These are phyloP conservation scores for Senna siamea DNA, from an alignment of 306 rosid species.

Conservation along the genomic window DNA sequence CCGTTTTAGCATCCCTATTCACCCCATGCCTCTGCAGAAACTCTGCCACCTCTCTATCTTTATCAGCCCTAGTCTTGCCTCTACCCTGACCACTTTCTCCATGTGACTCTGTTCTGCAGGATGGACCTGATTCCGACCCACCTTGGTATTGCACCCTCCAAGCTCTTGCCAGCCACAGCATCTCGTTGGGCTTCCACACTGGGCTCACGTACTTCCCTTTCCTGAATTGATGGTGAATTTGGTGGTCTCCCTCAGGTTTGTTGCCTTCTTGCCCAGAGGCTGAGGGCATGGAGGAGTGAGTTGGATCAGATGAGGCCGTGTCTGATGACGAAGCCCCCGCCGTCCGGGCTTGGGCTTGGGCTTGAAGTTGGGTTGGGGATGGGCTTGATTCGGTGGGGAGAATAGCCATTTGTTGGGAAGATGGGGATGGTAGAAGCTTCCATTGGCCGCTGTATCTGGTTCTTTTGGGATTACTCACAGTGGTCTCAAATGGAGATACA, in stretches of 20 bases:
- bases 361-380: constrained; percentile 49
- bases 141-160: constrained; percentile 84
- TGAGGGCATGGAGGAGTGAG: constrained; percentile 63
- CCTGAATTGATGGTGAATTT: constrained; percentile 72
- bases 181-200: constrained; percentile 96
- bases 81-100: constrained; percentile 46
- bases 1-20: constrained; percentile 80
- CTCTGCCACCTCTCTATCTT: constrained; percentile 90
- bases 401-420: constrained; percentile 55
- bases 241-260: constrained; percentile 49
- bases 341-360: constrained; percentile 20
- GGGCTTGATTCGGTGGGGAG: constrained; percentile 66
- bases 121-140: constrained; percentile 26
- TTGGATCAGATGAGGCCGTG: constrained; percentile 67
- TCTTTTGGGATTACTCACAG: constrained; percentile 67
- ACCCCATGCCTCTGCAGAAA: constrained; percentile 75
- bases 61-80: constrained; percentile 89
- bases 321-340: constrained; percentile 71
- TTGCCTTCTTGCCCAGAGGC: constrained; percentile 59
- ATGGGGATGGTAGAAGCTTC: constrained; percentile 81
- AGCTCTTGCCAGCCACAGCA: constrained; percentile 89
- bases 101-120: no score
- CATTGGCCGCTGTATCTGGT: constrained; percentile 85
- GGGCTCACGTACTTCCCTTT: constrained; percentile 96
- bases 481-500: constrained; percentile 40